Evolutionary conservation across 306 rosid species (phyloP).

Genomic region (Vicia villosa): DNA sequence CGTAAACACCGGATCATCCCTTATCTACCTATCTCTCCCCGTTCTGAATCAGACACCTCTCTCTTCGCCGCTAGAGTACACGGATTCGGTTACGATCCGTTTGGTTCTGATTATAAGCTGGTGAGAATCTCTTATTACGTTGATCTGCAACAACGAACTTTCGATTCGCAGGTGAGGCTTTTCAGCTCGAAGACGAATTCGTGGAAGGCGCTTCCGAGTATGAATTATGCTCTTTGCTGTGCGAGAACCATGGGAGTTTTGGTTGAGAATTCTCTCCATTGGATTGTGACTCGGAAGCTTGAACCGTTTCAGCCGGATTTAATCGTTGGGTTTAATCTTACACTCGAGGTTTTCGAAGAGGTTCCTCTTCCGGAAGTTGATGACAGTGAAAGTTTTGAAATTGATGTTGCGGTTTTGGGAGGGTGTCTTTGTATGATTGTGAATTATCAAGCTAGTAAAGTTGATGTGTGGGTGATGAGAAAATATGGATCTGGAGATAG

Average conservation of each 20-base stretch:
- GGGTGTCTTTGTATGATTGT: conserved; percentile 52
- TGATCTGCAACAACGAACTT: conserved; percentile 38
- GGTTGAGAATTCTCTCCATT: conserved; percentile 51
- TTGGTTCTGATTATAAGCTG: conserved; percentile 51
- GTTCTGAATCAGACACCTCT: conserved; percentile 24
- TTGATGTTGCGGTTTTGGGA: conserved; percentile 54
- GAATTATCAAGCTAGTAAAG: conserved; percentile 19
- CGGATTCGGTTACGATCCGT: conserved; percentile 65
- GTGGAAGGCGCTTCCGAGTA: conserved; percentile 53
- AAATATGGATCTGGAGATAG: conserved; percentile 54
- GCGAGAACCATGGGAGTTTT: conserved; percentile 59
- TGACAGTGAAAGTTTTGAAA: conserved; percentile 7
- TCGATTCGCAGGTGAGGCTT: conserved; percentile 51
- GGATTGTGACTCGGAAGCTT: conserved; percentile 59
- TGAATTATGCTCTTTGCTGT: conserved; percentile 59
- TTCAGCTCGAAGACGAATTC: conserved; percentile 48
- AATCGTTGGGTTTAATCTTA: conserved; percentile 54
- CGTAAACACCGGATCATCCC: conserved; percentile 53
- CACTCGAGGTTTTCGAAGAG: conserved; percentile 41
- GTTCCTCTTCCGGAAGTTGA: conserved; percentile 62
- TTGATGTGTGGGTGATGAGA: conserved; percentile 71
- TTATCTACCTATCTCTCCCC: conserved; percentile 38
- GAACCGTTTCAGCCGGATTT: conserved; percentile 42
- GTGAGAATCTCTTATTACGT: conserved; percentile 61
- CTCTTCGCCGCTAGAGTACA: conserved; percentile 50